Evolutionary conservation across 495 filamentous ascomycete species (phyloP).

Genomic region (Penicillium lividum): DNA sequence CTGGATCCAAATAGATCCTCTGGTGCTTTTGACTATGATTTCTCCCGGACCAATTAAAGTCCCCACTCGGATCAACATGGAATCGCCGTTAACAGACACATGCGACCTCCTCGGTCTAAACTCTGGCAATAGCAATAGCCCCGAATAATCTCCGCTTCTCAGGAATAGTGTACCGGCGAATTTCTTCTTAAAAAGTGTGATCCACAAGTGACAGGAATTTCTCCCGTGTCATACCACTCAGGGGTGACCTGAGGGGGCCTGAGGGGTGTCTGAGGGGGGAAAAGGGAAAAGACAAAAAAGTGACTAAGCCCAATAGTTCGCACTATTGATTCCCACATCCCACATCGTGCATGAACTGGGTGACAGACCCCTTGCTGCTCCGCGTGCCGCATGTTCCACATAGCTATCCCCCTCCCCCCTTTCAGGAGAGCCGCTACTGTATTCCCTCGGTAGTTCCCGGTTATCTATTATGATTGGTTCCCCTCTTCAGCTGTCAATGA

Average conservation of each 20-base stretch:
- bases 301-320: slow-evolving; percentile 11
- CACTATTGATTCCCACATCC: slow-evolving; percentile 21
- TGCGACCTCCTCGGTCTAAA: not conserved
- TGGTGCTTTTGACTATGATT: too few species aligned
- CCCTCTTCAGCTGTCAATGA: slow-evolving; percentile 14
- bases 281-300: not conserved
- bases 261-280: too few species aligned
- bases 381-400: slow-evolving; percentile 46
- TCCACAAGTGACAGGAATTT: not conserved
- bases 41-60: not conserved
- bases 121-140: not conserved
- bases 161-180: slow-evolving; percentile 16
- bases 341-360: slow-evolving; percentile 34
- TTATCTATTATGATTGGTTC: slow-evolving; percentile 9
- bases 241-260: not conserved
- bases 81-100: not conserved
- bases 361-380: slow-evolving; percentile 42
- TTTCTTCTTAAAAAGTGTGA: slow-evolving; percentile 3
- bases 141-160: slow-evolving; percentile 18
- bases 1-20: too few species aligned
- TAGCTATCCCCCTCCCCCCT: slow-evolving; percentile 6
- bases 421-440: slow-evolving; percentile 3
- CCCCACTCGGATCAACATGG: not conserved
- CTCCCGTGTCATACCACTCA: not conserved
- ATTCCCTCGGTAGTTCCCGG: slow-evolving; percentile 17